Base-by-base conservation (phyloP, 1,139 yeast species). In the Blastobotrys serpentis region DNA sequence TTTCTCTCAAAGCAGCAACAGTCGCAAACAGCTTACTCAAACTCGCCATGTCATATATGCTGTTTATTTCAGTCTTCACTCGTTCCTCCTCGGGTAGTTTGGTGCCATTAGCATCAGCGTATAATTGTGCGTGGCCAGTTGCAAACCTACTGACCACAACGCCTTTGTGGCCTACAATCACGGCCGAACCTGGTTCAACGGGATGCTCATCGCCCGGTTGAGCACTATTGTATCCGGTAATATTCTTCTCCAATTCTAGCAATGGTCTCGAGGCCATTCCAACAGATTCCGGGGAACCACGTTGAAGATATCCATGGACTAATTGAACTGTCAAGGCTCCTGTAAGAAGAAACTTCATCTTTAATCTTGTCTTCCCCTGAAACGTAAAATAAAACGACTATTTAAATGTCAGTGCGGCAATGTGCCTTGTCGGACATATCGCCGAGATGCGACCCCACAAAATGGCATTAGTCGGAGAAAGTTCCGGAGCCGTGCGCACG, bases 1-100 rank as follows among this genome's bases (percentile, higher is more conserved):
- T 42, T 21, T 49, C 49, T 14, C 46, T 43, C 38, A 54, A 37
- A 4, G 50, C 49, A 4, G 55, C 56, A 18, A 54, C 22, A 4
- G 57, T 52, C 8, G 57, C 53, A 46, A 50, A 54, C 23, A 53
- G 46, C 33, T 53, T 53, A 41, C 50, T 42, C 26, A 52, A 25
- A 30, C 52, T 48, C 13, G 54, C 56, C 48, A 52, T 33, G 42
- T 51, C 53, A 32, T 45, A 51, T 3, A 51, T 51, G n/a, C 52
- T 48, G 25, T 49, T 32, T 8, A 40, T 32, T 11, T 18, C 5
- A 11, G 53, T 42, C 30, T 32, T 37, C 42, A 48, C 43, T 7
- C 42, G 44, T 17, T 46, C 25, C 25, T 38, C 6, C 18, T 40
- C 43, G 7, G 45, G 47, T 36, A 51, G 40, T 30, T 30, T 14